Base-by-base conservation (phyloP, 2,329 filamentous ascomycete genomes). In the Albifimbria verrucaria region DNA sequence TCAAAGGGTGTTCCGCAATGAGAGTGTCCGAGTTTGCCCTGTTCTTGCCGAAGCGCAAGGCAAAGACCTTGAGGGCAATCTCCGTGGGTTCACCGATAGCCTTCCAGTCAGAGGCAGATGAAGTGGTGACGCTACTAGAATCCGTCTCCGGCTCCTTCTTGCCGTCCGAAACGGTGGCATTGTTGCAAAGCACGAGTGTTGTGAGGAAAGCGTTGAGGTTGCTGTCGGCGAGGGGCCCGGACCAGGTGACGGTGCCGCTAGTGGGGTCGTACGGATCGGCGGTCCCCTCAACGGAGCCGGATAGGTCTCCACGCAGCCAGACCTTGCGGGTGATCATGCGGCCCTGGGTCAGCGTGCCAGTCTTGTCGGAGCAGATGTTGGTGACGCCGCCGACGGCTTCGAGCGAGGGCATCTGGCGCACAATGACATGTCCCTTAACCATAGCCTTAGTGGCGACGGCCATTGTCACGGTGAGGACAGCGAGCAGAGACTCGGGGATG, bases 41-140 rank as follows among this genome's bases (percentile, higher is more conserved):
- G 49, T 72, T 76, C 54, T 78, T 77, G 25, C 78, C 77, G 59
- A 89, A 89, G 18, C 87, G 82, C 72, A 86, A 84, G 46, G 87
- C 86, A 55, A 90, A 86, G 10, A 90, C 86, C 57, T 88, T 85
- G 17, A 90, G 80, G 11, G 88, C 87, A 54, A 90, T 88, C 60
- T 90, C 87, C 3, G 88, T 90, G 3, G 86, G 85, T 59, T 88
- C 85, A 48, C 85, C 86, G 42, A 84, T 71, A 20, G 83, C 83
- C 42, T 74, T 77, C 83, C 84, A 88, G 2, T 73, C 65, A 3
- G 68, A 65, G 24, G 71, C 67, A 17, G 73, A 69, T 15, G 74
- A 70, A n/a, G 72, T 63, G 9, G 75, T 75, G 48, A 74, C 72
- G 26, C 76, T 78, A 46, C 74, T 76, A 10, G 74, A 74, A 57